Conservation (phyloP, 2,329 filamentous ascomycete species). For the Bipolaris zeicola region DNA sequence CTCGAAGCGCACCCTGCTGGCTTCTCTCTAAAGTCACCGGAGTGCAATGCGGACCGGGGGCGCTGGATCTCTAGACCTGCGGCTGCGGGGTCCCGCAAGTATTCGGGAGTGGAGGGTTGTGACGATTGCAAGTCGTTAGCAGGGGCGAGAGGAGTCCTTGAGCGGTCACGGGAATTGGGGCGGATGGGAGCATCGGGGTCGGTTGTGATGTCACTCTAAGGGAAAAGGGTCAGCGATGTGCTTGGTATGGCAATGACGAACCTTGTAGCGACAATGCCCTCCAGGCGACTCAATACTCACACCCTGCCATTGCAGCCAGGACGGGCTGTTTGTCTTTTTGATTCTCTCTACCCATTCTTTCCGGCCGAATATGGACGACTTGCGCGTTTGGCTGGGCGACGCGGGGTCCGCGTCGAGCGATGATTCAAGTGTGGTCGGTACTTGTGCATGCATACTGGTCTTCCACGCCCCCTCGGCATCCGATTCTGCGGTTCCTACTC, state of each 20-base stretch:
- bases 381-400: slow-evolving; percentile 29
- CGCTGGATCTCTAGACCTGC: slow-evolving; percentile 69
- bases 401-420: slow-evolving; percentile 17
- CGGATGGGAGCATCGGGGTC: slow-evolving; percentile 21
- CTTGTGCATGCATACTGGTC: slow-evolving; percentile 13
- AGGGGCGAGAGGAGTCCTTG: slow-evolving; percentile 43
- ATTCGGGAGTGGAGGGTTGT: slow-evolving; percentile 35
- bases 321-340: slow-evolving; percentile 77
- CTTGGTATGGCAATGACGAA: not conserved
- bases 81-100: slow-evolving; percentile 33
- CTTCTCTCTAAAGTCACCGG: slow-evolving; percentile 65
- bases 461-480: slow-evolving; percentile 14
- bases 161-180: slow-evolving; percentile 33
- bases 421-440: slow-evolving; percentile 5
- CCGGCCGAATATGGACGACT: slow-evolving; percentile 59
- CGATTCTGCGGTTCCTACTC: slow-evolving; percentile 20
- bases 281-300: slow-evolving; percentile 44
- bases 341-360: slow-evolving; percentile 82
- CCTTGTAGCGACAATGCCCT: not conserved
- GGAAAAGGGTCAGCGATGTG: slow-evolving; percentile 20
- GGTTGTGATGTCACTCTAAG: slow-evolving; percentile 23
- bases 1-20: slow-evolving; percentile 36
- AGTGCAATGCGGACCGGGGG: slow-evolving; percentile 74
- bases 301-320: slow-evolving; percentile 68
- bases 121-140: slow-evolving; percentile 46